Evolutionary conservation across 805 yeast genomes (phyloP).

Genomic region (Cyberlindnera samutprakarnensis): DNA sequence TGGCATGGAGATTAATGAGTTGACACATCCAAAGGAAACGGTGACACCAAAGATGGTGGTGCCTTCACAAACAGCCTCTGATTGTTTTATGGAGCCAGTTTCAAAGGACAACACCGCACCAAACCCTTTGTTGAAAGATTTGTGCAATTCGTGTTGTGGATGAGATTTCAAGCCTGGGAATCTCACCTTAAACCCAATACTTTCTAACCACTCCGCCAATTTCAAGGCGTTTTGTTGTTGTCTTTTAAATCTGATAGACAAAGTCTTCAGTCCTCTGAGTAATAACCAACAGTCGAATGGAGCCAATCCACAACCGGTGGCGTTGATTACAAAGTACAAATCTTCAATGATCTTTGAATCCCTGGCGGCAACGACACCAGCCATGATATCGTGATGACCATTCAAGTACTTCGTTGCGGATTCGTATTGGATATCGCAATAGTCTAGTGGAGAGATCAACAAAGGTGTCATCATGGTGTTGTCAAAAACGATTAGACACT

Average conservation of each 20-base stretch:
- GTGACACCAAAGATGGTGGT: constrained; percentile 80
- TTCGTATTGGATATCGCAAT: constrained; percentile 88
- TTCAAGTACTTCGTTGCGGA: constrained; percentile 88
- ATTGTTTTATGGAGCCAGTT: constrained; percentile 63
- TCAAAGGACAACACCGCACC: constrained; percentile 89
- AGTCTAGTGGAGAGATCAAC: constrained; percentile 74
- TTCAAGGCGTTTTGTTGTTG: constrained; percentile 76
- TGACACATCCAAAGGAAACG: constrained; percentile 91
- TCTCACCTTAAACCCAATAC: constrained; percentile 58
- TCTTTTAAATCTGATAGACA: constrained; percentile 78
- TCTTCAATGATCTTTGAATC: constrained; percentile 56
- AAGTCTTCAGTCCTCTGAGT: constrained; percentile 81
- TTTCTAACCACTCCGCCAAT: constrained; percentile 67
- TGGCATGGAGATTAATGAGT: constrained; percentile 88
- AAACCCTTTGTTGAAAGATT: constrained; percentile 68
- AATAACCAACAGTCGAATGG: constrained; percentile 93
- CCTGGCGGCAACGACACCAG: constrained; percentile 79
- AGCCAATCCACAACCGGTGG: constrained; percentile 85
- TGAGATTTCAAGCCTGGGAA: constrained; percentile 80
- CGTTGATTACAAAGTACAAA: constrained; percentile 71
- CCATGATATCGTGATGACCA: constrained; percentile 97
- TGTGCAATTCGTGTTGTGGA: constrained; percentile 76
- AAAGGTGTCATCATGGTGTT: constrained; percentile 97
- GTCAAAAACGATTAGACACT: constrained; percentile 74
- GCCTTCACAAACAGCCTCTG: constrained; percentile 67